Evolutionary conservation across 2,329 filamentous ascomycete species (phyloP), one percentile per base, ranked within the genome.

Genomic region (Pseudocercospora vitis): DNA sequence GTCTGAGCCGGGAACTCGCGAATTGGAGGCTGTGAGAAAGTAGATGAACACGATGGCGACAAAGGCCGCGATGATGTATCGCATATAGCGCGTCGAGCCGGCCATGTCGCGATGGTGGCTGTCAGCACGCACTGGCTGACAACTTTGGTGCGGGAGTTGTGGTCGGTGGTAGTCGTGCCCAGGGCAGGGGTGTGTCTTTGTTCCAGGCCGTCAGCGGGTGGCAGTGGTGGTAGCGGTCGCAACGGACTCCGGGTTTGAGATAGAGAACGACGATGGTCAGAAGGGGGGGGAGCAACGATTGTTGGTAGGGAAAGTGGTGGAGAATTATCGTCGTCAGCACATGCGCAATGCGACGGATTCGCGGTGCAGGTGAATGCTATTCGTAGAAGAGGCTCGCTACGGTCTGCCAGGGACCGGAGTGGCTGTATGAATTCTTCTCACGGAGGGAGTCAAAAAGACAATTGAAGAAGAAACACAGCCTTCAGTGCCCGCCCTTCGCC

Each of bases 11-110:
- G 66, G 62, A 21, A 65, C 61, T 3, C 59, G 68, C 44, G 74
- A 72, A 21, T 72, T 82, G 58, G 78, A 87, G 44, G 78, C 81
- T 59, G 89, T 88, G 68, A 95, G 83, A 74, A 92, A 90, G 76
- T 92, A 94, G 71, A 96, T 81, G 58, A 95, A 78, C 59, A 84
- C 78, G 59, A 95, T 73, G 53, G 95, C 91, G 69, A 95, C 86
- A 68, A 91, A 81, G 55, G 90, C 88, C 68, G 95, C 84, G 69
- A 94, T 80, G 71, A 96, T 76, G 69, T 85, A 85, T 64, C 83
- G 81, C 62, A 83, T 67, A 68, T 90, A 89, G 74, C 88, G 85
- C 73, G 86, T 83, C 63, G 82, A 85, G 70, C 85, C 85, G 56
- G 84, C 81, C 74, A 85, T 85, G 78, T 81, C 42, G 51, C 33